Evolutionary conservation across 805 yeast genomes (phyloP).

Genomic region (Saturnispora mendoncae): DNA sequence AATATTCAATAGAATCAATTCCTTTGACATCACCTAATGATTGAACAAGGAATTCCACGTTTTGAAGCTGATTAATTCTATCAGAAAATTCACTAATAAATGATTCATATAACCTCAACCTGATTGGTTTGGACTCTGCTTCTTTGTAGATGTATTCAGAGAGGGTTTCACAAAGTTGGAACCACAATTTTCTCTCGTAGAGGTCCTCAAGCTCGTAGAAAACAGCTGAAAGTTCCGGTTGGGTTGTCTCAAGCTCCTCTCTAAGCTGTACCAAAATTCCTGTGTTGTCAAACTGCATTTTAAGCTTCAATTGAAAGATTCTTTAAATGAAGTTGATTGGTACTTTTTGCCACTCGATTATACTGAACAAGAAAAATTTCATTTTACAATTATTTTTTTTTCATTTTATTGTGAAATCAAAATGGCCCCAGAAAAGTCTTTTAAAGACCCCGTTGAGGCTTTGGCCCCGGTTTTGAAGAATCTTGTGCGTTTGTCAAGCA

Average conservation of each 20-base stretch:
- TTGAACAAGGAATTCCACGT: conserved; percentile 61
- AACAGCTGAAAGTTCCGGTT: conserved; percentile 44
- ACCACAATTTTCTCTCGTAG: conserved; percentile 90
- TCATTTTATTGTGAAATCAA: background rate
- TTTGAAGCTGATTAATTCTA: conserved; percentile 70
- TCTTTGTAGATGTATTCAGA: conserved; percentile 48
- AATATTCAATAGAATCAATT: conserved; percentile 43
- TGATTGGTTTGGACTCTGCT: conserved; percentile 42
- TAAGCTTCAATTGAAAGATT: too few species aligned
- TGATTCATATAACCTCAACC: conserved; percentile 58
- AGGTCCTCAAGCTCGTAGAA: conserved; percentile 71
- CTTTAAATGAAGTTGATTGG: too few species aligned
- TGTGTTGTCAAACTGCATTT: conserved; percentile 31
- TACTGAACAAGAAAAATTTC: background rate
- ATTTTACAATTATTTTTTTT: conserved; percentile 1
- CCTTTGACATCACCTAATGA: conserved; percentile 36
- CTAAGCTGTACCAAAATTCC: conserved; percentile 53
- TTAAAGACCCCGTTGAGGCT: conserved; percentile 15
- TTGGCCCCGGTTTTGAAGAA: conserved; percentile 42
- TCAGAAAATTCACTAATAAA: conserved; percentile 60
- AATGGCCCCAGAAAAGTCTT: background rate
- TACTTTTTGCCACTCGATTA: conserved; percentile 7
- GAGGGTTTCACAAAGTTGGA: conserved; percentile 72
- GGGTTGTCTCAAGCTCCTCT: conserved; percentile 44
- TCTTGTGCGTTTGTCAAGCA: conserved; percentile 56